These are phyloP conservation scores for Limonium bicolor DNA, from an alignment of 148 eudicot species.

Conservation along the genomic window DNA sequence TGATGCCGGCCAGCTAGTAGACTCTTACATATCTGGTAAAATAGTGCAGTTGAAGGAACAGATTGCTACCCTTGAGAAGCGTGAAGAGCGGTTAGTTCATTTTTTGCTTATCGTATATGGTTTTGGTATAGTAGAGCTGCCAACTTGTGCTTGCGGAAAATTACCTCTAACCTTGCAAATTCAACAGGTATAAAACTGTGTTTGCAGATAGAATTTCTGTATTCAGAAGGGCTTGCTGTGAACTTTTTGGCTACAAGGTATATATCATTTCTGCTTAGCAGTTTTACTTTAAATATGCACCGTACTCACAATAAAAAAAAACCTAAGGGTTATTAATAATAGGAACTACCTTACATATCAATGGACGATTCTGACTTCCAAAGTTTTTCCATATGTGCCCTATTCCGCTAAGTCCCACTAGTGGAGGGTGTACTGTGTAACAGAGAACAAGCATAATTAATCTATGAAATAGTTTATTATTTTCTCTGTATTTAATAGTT, in stretches of 20 bases:
- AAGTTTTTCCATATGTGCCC: too few species aligned
- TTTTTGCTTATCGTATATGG: background rate
- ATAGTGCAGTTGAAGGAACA: slow-evolving; percentile 89
- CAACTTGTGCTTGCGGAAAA: background rate
- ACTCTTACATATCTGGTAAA: slow-evolving; percentile 81
- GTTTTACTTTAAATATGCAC: too few species aligned
- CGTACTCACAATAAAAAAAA: too few species aligned
- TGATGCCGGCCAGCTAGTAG: slow-evolving; percentile 76
- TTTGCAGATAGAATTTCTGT: slow-evolving; percentile 98
- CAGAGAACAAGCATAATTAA: too few species aligned
- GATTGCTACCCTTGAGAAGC: slow-evolving; percentile 96
- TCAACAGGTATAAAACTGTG: slow-evolving; percentile 83
- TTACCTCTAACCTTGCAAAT: slow-evolving; percentile 8
- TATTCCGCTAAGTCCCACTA: too few species aligned
- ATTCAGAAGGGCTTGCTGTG: slow-evolving; percentile 98
- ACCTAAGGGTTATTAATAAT: too few species aligned
- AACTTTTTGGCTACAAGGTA: slow-evolving; percentile 98
- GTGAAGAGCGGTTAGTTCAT: slow-evolving; percentile 73
- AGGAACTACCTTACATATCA: too few species aligned
- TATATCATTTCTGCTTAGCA: background rate
- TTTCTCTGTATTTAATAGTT: too few species aligned
- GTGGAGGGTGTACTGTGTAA: too few species aligned
- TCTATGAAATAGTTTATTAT: too few species aligned
- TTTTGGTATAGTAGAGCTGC: background rate
- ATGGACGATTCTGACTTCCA: too few species aligned